phyloP scores from a whole-genome alignment of 352 stramenopile species.

The Pythium plurisporium region DNA sequence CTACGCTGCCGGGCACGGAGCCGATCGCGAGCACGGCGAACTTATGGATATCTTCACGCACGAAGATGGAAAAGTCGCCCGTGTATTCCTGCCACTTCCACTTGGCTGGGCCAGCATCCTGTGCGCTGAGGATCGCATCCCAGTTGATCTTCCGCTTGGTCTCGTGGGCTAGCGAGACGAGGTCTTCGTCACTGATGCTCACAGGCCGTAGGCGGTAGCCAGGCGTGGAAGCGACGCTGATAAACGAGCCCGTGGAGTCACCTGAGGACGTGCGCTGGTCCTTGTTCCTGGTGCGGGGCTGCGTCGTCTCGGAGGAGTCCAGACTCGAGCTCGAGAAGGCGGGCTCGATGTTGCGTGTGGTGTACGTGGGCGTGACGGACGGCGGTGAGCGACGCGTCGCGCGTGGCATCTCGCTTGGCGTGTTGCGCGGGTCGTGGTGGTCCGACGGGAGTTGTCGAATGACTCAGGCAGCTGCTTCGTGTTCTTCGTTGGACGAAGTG shows the following conservation, averaged over 20 bases:
- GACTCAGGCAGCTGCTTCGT: not conserved
- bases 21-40: conserved; percentile 15
- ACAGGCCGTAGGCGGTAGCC: no score
- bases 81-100: conserved; percentile 20
- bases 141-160: conserved; percentile 10
- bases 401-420: not conserved
- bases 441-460: not conserved
- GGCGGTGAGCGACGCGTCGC: not conserved
- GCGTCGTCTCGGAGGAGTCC: not conserved
- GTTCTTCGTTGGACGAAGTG: no score
- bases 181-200: no score
- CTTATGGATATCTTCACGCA: not conserved
- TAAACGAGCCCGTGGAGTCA: conserved; percentile 10
- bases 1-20: conserved; percentile 8
- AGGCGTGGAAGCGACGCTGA: conserved; percentile 7
- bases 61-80: conserved; percentile 6
- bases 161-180: not conserved
- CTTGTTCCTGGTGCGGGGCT: not conserved
- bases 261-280: conserved; percentile 10
- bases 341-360: not conserved
- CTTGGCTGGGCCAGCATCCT: not conserved
- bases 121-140: conserved; percentile 4
- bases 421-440: not conserved
- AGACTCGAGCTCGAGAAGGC: not conserved
- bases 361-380: not conserved